These are phyloP conservation scores for Paspalum notatum DNA, from an alignment of 176 grass and related monocot genomes.

Conservation along the genomic window DNA sequence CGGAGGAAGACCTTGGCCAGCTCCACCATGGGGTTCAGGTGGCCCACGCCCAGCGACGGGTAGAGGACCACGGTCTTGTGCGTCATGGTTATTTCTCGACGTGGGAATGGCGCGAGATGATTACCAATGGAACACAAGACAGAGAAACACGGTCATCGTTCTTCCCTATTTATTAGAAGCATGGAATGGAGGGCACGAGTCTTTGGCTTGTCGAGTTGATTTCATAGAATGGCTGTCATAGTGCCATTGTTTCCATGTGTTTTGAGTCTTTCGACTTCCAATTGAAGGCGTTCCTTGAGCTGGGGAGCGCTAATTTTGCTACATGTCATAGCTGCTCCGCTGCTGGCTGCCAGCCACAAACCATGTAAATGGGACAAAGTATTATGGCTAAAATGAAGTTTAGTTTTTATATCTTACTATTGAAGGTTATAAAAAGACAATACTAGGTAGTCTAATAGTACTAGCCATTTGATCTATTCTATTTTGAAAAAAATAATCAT, in stretches of 20 bases:
- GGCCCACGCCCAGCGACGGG: conserved; percentile 54
- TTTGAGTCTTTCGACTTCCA: neutral
- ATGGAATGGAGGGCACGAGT: neutral
- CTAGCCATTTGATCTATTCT: no score
- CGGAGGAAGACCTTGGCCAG: conserved; percentile 56
- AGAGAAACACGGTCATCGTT: neutral
- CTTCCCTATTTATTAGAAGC: neutral
- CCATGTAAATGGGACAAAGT: no score
- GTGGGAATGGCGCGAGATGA: neutral
- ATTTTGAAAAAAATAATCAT: no score
- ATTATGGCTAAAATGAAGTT: no score
- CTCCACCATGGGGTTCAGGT: conserved; percentile 65
- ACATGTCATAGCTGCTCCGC: neutral
- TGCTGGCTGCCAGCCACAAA: neutral
- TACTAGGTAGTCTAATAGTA: no score
- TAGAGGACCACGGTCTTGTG: conserved; percentile 61
- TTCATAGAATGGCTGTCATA: neutral
- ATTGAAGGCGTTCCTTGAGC: no score
- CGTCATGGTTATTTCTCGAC: neutral
- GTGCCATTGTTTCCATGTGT: neutral
- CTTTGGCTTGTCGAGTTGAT: neutral
- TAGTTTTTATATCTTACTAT: no score
- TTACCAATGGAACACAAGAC: neutral
- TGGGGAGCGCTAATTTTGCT: neutral
- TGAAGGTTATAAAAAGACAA: no score